Evolutionary conservation across 805 yeast genomes (phyloP).

Genomic region (Yamadazyma ubonensis): DNA sequence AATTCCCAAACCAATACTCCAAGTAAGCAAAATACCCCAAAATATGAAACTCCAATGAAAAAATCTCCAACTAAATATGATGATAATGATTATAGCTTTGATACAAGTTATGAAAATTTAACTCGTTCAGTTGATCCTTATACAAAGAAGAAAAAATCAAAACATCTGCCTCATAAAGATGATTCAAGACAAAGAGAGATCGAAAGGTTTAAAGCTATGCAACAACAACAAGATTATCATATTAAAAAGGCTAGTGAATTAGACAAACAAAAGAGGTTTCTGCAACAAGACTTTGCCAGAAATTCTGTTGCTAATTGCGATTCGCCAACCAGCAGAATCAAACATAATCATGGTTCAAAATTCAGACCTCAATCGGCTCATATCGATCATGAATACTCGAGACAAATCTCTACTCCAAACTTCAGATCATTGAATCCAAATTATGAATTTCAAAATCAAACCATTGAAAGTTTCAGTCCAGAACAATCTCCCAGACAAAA

Average conservation of each 20-base stretch:
- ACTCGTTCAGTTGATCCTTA: conserved; percentile 8
- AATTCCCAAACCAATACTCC: conserved; percentile 15
- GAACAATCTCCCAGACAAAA: conserved; percentile 17
- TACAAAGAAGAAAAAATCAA: conserved; percentile 2
- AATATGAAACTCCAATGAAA: conserved; percentile 16
- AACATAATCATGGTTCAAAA: conserved; percentile 12
- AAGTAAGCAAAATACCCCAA: conserved; percentile 16
- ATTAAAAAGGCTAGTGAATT: conserved; percentile 18
- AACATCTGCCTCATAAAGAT: conserved; percentile 13
- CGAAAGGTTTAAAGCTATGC: conserved; percentile 28
- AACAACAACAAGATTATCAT: conserved; percentile 32
- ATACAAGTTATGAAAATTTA: conserved; percentile 24
- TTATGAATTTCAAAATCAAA: conserved; percentile 19
- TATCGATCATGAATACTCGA: conserved; percentile 11
- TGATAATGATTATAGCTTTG: conserved; percentile 21
- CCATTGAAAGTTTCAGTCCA: conserved; percentile 28
- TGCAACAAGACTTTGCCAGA: conserved; percentile 16
- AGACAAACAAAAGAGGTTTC: conserved; percentile 14
- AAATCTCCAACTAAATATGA: conserved; percentile 6
- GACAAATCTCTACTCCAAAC: conserved; percentile 17
- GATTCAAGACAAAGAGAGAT: conserved; percentile 29
- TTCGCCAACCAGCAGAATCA: conserved; percentile 10
- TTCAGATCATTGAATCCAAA: conserved; percentile 11
- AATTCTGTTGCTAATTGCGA: conserved; percentile 14
- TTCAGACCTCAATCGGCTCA: conserved; percentile 20